Conservation (phyloP, 2,329 filamentous ascomycete species). For the Venturiaceae sp. region DNA sequence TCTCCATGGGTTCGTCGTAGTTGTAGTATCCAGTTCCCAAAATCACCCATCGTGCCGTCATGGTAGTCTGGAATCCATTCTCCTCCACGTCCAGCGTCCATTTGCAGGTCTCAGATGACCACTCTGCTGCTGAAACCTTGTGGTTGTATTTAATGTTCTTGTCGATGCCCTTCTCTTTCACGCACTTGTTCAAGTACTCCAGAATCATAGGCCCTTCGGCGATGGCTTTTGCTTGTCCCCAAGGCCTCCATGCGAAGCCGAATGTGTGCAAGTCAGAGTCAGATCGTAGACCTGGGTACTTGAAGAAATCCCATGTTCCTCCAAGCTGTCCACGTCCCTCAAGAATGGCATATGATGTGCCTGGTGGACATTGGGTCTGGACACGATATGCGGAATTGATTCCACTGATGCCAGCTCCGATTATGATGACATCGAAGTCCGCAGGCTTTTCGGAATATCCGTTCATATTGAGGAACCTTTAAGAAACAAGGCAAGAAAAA, state of each 20-base stretch:
- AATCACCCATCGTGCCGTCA: slow-evolving; percentile 41
- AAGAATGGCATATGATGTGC: slow-evolving; percentile 53
- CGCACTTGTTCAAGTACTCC: slow-evolving; percentile 34
- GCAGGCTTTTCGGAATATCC: slow-evolving; percentile 9
- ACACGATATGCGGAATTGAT: slow-evolving; percentile 68
- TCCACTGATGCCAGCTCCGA: slow-evolving; percentile 67
- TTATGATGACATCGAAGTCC: slow-evolving; percentile 43
- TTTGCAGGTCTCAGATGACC: slow-evolving; percentile 37
- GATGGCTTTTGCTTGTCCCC: slow-evolving; percentile 40
- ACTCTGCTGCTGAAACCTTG: slow-evolving; percentile 30
- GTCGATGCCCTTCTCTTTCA: slow-evolving; percentile 33
- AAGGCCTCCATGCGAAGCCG: slow-evolving; percentile 60
- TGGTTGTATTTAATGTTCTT: slow-evolving; percentile 34
- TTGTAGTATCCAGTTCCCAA: slow-evolving; percentile 65
- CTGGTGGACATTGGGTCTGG: slow-evolving; percentile 44
- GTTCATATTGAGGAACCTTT: slow-evolving; percentile 8
- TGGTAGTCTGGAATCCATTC: slow-evolving; percentile 23
- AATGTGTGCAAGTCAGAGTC: slow-evolving; percentile 41
- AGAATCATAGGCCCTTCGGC: slow-evolving; percentile 34
- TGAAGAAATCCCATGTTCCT: slow-evolving; percentile 72
- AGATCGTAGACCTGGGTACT: slow-evolving; percentile 58
- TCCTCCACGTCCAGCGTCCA: slow-evolving; percentile 32
- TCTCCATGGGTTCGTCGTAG: slow-evolving; percentile 52
- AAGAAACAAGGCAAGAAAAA: not conserved
- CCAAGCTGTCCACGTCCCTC: slow-evolving; percentile 58